Base-by-base conservation (phyloP, 805 yeast genomes). In the Barnettozyma sucrosica region DNA sequence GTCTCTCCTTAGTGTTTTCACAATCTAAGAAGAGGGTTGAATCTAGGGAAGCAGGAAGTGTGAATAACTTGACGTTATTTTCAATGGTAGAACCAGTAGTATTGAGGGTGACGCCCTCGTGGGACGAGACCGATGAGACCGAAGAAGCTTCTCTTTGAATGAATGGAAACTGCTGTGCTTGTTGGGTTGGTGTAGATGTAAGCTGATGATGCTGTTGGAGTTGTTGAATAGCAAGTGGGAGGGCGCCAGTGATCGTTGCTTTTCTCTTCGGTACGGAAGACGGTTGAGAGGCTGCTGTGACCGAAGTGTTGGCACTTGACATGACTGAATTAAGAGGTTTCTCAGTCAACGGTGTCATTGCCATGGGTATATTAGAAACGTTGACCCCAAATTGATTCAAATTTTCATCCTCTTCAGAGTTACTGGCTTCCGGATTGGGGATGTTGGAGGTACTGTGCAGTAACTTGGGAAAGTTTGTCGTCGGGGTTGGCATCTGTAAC, bases 311-410 rank as follows among this genome's bases (percentile, higher is more conserved):
- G 3, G 30, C 14, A 13, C 38, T 10, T 10, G 43, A 4, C 20
- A 47, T 23, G 26, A 50, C 24, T 41, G 54, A 19, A 43, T 36
- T 41, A 20, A 37, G 47, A 7, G 67, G 62, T 47, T 70, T 81
- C 55, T 86, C 95, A 2, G 87, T 75, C 5, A 85, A 80, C 2
- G 93, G 95, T 0, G 95, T 86, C 93, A 86, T 85, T 0, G 87
- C 78, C 55, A 81, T 68, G 1, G 87, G 81, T 4, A 76, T 62
- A 47, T 67, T 65, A 7, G 74, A 68, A 3, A 76, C 71, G 59
- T 80, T 74, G 56, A 81, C 71, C 44, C 90, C 86, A 70, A 81
- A 81, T 58, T 85, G 86, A 61, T 84, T 80, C 39, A 83, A 75
- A 45, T 75, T 73, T 33, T 71, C 79, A 33, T 55, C 59, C n/a